These are phyloP conservation scores for Exophiala sp. DNA, from an alignment of 2,329 filamentous ascomycete species.

Conservation along the genomic window DNA sequence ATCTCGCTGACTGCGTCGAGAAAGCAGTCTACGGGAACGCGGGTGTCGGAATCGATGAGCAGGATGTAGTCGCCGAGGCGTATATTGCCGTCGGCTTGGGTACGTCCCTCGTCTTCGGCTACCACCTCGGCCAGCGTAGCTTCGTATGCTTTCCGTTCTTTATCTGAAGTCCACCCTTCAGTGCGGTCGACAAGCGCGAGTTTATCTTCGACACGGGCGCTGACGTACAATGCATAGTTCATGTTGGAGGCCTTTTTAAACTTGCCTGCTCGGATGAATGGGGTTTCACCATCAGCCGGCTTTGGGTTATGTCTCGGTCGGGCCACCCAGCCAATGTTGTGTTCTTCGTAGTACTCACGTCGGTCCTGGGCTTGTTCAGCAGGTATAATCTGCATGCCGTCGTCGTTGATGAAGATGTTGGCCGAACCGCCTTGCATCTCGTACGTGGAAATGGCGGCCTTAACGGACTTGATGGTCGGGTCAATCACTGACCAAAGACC, in stretches of 20 bases:
- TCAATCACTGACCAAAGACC: conserved; percentile 63
- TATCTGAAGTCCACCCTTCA: conserved; percentile 31
- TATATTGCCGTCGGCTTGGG: conserved; percentile 74
- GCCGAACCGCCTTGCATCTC: conserved; percentile 45
- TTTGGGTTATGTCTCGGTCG: conserved; percentile 49
- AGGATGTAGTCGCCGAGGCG: conserved; percentile 74
- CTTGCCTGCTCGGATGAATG: conserved; percentile 49
- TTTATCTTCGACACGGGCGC: conserved; percentile 57
- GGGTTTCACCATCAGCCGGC: conserved; percentile 15
- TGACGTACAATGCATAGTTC: conserved; percentile 63
- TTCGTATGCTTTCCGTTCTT: conserved; percentile 46
- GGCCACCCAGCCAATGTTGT: conserved; percentile 48
- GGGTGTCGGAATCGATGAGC: conserved; percentile 63
- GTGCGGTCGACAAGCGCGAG: conserved; percentile 33
- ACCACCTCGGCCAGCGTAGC: conserved; percentile 47
- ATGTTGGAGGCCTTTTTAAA: conserved; percentile 73
- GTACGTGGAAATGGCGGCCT: conserved; percentile 54
- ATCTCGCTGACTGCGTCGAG: conserved; percentile 66
- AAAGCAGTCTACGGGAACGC: conserved; percentile 62
- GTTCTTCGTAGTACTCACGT: conserved; percentile 46
- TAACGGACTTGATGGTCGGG: conserved; percentile 52
- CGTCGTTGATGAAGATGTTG: conserved; percentile 38
- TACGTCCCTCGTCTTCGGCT: conserved; percentile 48
- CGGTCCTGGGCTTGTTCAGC: conserved; percentile 42
- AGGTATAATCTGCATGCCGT: conserved; percentile 37